These are phyloP conservation scores for Echria macrotheca DNA, from an alignment of 495 filamentous ascomycete genomes.

Conservation along the genomic window DNA sequence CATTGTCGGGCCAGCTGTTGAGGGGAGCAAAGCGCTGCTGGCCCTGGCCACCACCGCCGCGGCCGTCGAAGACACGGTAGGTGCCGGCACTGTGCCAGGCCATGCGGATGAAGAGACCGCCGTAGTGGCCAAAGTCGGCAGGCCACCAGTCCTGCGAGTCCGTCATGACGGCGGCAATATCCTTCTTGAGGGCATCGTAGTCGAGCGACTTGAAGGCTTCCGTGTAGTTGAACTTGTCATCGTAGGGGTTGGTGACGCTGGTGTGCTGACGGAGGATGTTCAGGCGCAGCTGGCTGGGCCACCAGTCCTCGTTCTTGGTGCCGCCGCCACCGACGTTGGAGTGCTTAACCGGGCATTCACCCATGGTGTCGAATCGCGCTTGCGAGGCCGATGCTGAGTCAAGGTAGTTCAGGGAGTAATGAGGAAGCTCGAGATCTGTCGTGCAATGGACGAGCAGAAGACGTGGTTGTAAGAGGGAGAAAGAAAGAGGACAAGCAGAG, in stretches of 20 bases:
- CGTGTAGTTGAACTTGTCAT: conserved; percentile 61
- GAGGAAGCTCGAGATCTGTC: neutral
- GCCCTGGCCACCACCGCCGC: conserved; percentile 63
- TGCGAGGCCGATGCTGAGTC: no score
- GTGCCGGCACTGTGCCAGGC: conserved; percentile 73
- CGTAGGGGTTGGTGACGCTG: conserved; percentile 51
- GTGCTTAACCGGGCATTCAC: conserved; percentile 45
- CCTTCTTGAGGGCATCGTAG: conserved; percentile 66
- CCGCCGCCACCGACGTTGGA: conserved; percentile 57
- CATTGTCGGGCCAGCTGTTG: conserved; percentile 78
- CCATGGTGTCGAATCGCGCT: conserved; percentile 19
- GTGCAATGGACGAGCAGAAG: neutral
- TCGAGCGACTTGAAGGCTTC: conserved; percentile 65
- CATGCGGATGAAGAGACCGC: conserved; percentile 70
- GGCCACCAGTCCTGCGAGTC: conserved; percentile 74
- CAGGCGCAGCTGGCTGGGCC: conserved; percentile 58
- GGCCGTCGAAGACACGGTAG: conserved; percentile 66
- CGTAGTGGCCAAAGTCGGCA: conserved; percentile 72
- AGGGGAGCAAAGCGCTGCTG: conserved; percentile 72
- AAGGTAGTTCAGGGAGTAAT: no score
- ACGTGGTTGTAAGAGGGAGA: neutral
- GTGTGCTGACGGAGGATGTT: conserved; percentile 69
- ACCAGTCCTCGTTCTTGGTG: conserved; percentile 63
- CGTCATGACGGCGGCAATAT: conserved; percentile 60
- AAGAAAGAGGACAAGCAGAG: neutral